These are phyloP conservation scores for Mortierella sp. DNA, from an alignment of 371 early-diverging fungal genomes.

Conservation along the genomic window DNA sequence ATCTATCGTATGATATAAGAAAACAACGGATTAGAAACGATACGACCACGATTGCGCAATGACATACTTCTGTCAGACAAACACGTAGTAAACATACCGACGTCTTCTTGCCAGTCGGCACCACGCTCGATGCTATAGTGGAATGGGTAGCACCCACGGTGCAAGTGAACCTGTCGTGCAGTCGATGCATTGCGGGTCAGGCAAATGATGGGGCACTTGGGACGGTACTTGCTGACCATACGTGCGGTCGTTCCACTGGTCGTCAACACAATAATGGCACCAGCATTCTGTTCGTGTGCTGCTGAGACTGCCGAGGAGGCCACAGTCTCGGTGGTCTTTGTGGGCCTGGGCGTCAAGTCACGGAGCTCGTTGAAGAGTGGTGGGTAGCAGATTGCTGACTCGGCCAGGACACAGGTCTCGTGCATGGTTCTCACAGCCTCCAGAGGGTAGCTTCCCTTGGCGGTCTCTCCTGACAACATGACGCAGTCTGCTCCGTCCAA, in stretches of 20 bases:
- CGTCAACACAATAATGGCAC: conserved; percentile 89
- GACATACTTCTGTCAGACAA: background rate
- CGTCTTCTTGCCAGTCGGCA: conserved; percentile 62
- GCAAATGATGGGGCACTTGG: conserved; percentile 90
- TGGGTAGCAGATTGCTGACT: conserved; percentile 80
- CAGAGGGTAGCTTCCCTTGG: conserved; percentile 86
- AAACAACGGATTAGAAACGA: background rate
- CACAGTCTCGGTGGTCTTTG: conserved; percentile 90
- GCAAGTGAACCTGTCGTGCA: conserved; percentile 88
- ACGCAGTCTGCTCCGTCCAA: conserved; percentile 96
- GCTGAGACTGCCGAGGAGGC: conserved; percentile 92
- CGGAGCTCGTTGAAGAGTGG: conserved; percentile 86
- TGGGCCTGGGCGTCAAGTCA: conserved; percentile 78
- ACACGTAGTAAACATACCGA: conserved; percentile 25
- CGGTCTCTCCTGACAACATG: conserved; percentile 97
- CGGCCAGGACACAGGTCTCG: conserved; percentile 77
- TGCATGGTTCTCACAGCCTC: conserved; percentile 85
- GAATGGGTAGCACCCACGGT: conserved; percentile 92
- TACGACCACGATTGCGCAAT: background rate
- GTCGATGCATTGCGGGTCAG: conserved; percentile 85
- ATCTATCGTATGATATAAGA: conserved; percentile 50
- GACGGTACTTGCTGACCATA: conserved; percentile 93
- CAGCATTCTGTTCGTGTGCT: conserved; percentile 87
- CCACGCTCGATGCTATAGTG: conserved; percentile 68
- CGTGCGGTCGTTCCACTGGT: conserved; percentile 90